A percentile compares a stretch with the other conserved stretches of the same genome.
Conservation (phyloP, 345 rosid genomes). For the Populus deltoides region DNA sequence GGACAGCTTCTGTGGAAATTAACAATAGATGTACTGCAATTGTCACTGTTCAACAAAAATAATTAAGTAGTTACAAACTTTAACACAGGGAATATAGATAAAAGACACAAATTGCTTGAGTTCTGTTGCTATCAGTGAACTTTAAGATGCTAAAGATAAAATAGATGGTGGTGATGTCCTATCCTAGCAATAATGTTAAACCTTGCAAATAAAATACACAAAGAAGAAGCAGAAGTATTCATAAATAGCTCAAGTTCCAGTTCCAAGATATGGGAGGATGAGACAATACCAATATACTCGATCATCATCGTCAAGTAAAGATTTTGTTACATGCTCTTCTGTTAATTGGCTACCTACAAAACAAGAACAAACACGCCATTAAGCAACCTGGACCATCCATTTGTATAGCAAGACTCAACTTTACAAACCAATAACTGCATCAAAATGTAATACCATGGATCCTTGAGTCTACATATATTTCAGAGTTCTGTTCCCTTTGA, state of each 20-base stretch:
- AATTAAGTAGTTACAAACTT: constrained; percentile 11
- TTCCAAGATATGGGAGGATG: constrained; percentile 15
- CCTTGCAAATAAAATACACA: not conserved
- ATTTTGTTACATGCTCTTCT: constrained; percentile 30
- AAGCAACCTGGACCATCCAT: constrained; percentile 7
- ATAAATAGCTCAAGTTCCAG: not conserved
- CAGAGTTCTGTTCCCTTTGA: constrained; percentile 45
- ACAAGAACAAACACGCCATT: constrained; percentile 5
- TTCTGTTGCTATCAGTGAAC: not conserved
- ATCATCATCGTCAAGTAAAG: constrained; percentile 42
- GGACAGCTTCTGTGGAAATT: constrained; percentile 51
- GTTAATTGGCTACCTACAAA: constrained; percentile 36
- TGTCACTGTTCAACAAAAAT: constrained; percentile 42
- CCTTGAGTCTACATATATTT: constrained; percentile 36
- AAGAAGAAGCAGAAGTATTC: not conserved
- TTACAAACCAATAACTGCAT: not conserved
- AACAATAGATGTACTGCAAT: constrained; percentile 53
- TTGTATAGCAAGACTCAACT: constrained; percentile 5
- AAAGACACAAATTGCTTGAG: too few relatives aligned
- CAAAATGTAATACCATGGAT: constrained; percentile 33
- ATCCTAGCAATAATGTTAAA: not conserved
- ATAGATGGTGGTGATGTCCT: too few relatives aligned
- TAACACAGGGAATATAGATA: not conserved
- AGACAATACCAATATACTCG: constrained; percentile 51
- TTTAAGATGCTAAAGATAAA: not conserved